Evolutionary conservation across 306 rosid genomes (phyloP).

Genomic region (Citrullus amarus): DNA sequence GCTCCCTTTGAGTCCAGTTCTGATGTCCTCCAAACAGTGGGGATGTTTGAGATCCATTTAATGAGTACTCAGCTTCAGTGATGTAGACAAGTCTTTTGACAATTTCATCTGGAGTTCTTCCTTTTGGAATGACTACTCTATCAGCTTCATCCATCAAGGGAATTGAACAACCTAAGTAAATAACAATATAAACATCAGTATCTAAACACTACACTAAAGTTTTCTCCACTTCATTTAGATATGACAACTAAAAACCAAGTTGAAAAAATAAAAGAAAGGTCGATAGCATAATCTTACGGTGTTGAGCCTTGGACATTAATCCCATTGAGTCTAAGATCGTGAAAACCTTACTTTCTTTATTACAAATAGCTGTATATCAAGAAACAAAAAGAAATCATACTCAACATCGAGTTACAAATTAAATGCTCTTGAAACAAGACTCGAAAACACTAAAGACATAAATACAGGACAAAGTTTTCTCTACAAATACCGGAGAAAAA

Average conservation of each 20-base stretch:
- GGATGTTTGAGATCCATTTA: slow-evolving; percentile 26
- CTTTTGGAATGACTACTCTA: slow-evolving; percentile 56
- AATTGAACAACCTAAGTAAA: slow-evolving; percentile 60
- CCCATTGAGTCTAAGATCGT: slow-evolving; percentile 61
- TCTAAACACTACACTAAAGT: neutral
- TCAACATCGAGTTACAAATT: neutral
- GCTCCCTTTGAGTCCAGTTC: slow-evolving; percentile 73
- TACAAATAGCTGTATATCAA: slow-evolving; percentile 72
- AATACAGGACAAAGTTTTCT: neutral
- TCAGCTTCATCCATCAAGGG: slow-evolving; percentile 60
- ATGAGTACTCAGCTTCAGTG: slow-evolving; percentile 33
- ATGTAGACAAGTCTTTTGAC: slow-evolving; percentile 46
- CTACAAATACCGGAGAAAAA: slow-evolving; percentile 59
- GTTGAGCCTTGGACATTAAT: slow-evolving; percentile 44
- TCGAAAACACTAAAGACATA: slow-evolving; percentile 3
- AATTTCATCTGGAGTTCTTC: slow-evolving; percentile 47
- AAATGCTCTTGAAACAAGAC: slow-evolving; percentile 7
- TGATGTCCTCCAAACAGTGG: slow-evolving; percentile 83
- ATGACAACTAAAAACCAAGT: neutral
- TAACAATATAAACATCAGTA: slow-evolving; percentile 10
- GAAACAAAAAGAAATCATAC: slow-evolving; percentile 12
- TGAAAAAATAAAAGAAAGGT: slow-evolving; percentile 10
- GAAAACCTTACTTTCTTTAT: slow-evolving; percentile 76
- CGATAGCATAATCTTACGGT: slow-evolving; percentile 50
- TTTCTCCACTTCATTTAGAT: neutral